Conservation (phyloP, 2,329 filamentous ascomycete genomes). For the Akanthomyces uredinophilus region DNA sequence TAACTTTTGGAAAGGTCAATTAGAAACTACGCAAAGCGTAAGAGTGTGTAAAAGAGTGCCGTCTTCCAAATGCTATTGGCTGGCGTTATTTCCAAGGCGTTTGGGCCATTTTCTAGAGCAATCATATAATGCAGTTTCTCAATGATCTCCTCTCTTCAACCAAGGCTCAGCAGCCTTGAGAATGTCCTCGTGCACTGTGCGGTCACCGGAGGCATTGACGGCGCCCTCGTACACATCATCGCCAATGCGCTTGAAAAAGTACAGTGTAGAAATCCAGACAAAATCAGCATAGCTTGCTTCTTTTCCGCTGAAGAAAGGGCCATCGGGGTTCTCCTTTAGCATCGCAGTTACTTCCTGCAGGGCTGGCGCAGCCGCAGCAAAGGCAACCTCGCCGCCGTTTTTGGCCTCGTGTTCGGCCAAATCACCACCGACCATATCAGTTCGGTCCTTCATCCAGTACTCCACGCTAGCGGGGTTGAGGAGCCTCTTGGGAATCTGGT, state of each 20-base stretch:
- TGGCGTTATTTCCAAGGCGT: too few relatives aligned
- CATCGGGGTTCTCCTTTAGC: slow-evolving; percentile 50
- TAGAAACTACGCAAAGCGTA: background rate
- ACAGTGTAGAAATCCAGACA: slow-evolving; percentile 44
- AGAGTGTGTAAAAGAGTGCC: too few relatives aligned
- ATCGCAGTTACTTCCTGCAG: slow-evolving; percentile 36
- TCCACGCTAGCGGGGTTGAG: slow-evolving; percentile 45
- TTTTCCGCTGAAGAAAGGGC: slow-evolving; percentile 57
- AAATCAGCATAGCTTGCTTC: slow-evolving; percentile 54
- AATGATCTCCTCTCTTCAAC: slow-evolving; percentile 36
- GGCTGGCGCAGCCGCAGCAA: slow-evolving; percentile 36
- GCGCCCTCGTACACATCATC: slow-evolving; percentile 30
- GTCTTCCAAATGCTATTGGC: background rate
- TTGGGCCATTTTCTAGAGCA: background rate
- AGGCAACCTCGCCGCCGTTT: slow-evolving; percentile 45
- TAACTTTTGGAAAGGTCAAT: slow-evolving; percentile 2
- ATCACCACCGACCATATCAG: slow-evolving; percentile 43
- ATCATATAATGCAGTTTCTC: background rate
- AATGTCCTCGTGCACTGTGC: slow-evolving; percentile 33
- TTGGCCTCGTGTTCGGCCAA: slow-evolving; percentile 45
- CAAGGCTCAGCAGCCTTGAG: slow-evolving; percentile 37
- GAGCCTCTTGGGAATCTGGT: slow-evolving; percentile 43
- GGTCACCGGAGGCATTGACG: slow-evolving; percentile 34
- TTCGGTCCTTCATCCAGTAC: slow-evolving; percentile 54
- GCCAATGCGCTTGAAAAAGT: slow-evolving; percentile 36